Percentiles rank a stretch among this genome's conserved stretches.
Evolutionary conservation across 208 protist species (phyloP).

Genomic region (Borovskyia barvae): DNA sequence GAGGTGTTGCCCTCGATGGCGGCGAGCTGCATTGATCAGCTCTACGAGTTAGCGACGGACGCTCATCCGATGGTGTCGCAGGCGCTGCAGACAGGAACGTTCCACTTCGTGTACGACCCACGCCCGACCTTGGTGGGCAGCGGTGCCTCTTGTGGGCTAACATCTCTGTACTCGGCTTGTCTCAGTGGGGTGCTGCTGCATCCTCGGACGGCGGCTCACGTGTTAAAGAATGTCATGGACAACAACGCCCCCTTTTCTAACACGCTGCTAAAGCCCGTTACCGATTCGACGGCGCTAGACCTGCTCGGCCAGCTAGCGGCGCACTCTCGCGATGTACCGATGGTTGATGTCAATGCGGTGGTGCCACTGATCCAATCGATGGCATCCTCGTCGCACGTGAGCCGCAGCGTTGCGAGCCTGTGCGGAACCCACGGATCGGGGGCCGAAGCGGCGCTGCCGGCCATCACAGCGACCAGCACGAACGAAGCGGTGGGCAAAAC

Average conservation of each 20-base stretch:
- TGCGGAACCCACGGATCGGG: too few relatives aligned
- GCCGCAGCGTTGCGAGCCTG: too few relatives aligned
- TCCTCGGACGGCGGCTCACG: slow-evolving; percentile 44
- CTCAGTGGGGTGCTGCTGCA: slow-evolving; percentile 78
- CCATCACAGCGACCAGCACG: neutral
- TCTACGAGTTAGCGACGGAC: slow-evolving; percentile 72
- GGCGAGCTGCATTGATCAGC: slow-evolving; percentile 63
- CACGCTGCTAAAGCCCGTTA: slow-evolving; percentile 64
- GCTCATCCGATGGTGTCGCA: slow-evolving; percentile 55
- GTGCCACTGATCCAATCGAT: slow-evolving; percentile 48
- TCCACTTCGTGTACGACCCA: slow-evolving; percentile 37
- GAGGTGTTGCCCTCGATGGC: slow-evolving; percentile 73
- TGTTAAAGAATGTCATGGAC: slow-evolving; percentile 66
- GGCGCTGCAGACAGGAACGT: slow-evolving; percentile 32
- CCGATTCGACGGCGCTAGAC: slow-evolving; percentile 55
- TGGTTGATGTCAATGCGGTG: slow-evolving; percentile 82
- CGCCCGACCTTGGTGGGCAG: neutral
- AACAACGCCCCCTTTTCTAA: slow-evolving; percentile 75
- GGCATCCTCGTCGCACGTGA: neutral
- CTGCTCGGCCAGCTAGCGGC: slow-evolving; percentile 30
- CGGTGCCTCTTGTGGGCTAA: neutral
- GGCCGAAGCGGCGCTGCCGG: neutral
- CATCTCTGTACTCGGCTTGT: slow-evolving; percentile 70
- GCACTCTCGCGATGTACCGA: slow-evolving; percentile 36
- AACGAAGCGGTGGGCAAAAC: neutral